These are phyloP conservation scores for Thelonectria discophora DNA, from an alignment of 2,329 filamentous ascomycete genomes.

Conservation along the genomic window DNA sequence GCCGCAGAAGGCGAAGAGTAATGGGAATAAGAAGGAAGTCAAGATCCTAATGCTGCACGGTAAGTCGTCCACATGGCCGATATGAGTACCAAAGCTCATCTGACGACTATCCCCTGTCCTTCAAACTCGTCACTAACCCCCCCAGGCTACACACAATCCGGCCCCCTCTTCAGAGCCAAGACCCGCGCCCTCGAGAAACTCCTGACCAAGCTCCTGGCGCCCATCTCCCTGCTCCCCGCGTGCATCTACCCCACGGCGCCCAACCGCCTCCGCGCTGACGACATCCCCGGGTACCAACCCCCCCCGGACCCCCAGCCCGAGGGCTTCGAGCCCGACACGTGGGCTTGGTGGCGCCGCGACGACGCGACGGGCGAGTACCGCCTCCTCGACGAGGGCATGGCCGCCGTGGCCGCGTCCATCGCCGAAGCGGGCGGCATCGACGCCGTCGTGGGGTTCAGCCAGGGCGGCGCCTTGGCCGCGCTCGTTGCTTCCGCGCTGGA, in stretches of 20 bases:
- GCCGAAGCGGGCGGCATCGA: constrained; percentile 73
- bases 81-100: not conserved
- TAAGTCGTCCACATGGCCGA: constrained; percentile 43
- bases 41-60: constrained; percentile 84
- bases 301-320: constrained; percentile 53
- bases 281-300: constrained; percentile 74
- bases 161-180: constrained; percentile 84
- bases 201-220: constrained; percentile 75
- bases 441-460: constrained; percentile 83
- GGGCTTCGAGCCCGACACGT: constrained; percentile 70
- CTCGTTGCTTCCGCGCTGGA: constrained; percentile 81
- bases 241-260: constrained; percentile 77
- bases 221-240: constrained; percentile 61
- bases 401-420: constrained; percentile 68
- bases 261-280: constrained; percentile 66
- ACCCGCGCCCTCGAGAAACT: constrained; percentile 87
- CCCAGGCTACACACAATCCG: constrained; percentile 88
- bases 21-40: constrained; percentile 57
- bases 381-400: constrained; percentile 74
- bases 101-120: not conserved
- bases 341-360: constrained; percentile 83
- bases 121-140: constrained; percentile 24
- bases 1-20: constrained; percentile 45
- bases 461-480: constrained; percentile 77
- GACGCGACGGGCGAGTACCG: constrained; percentile 71